Evolutionary conservation across 257 asterid species (phyloP).

Genomic region (Fraxinus excelsior): DNA sequence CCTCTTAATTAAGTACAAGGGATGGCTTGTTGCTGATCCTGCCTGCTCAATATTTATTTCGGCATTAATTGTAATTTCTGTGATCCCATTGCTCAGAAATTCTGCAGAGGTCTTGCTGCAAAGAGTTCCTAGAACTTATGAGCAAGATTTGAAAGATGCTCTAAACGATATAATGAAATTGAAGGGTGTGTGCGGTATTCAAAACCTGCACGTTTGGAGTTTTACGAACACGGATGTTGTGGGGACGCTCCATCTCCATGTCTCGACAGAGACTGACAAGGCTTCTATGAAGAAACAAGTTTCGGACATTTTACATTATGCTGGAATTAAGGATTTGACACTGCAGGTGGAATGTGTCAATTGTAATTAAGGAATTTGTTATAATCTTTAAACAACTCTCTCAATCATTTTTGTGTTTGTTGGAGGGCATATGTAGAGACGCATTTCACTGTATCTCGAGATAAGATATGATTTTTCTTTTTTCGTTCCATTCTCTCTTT

Average conservation of each 20-base stretch:
- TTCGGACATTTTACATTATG: conserved; percentile 48
- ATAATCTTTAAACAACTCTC: conserved; percentile 16
- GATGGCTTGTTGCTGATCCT: conserved; percentile 96
- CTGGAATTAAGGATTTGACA: conserved; percentile 82
- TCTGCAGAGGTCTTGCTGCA: conserved; percentile 88
- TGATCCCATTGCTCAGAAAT: conserved; percentile 86
- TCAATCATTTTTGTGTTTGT: conserved; percentile 21
- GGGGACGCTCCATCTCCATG: conserved; percentile 84
- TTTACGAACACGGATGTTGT: conserved; percentile 79
- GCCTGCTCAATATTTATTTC: conserved; percentile 95
- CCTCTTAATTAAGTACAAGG: conserved; percentile 85
- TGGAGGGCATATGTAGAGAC: conserved; percentile 7
- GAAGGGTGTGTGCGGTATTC: conserved; percentile 69
- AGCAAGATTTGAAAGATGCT: conserved; percentile 65
- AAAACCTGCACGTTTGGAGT: conserved; percentile 84
- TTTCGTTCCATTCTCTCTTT: neutral
- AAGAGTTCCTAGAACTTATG: conserved; percentile 81
- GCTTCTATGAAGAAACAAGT: conserved; percentile 48
- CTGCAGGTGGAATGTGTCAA: conserved; percentile 66
- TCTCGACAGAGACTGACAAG: conserved; percentile 60
- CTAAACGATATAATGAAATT: conserved; percentile 51
- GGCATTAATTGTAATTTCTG: conserved; percentile 72
- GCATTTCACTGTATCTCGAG: neutral
- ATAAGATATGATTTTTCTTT: neutral
- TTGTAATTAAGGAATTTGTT: conserved; percentile 26